Evolutionary conservation across 2,329 filamentous ascomycete genomes (phyloP), one percentile per base, ranked within the genome.

Genomic region (Corynespora cassiicola): DNA sequence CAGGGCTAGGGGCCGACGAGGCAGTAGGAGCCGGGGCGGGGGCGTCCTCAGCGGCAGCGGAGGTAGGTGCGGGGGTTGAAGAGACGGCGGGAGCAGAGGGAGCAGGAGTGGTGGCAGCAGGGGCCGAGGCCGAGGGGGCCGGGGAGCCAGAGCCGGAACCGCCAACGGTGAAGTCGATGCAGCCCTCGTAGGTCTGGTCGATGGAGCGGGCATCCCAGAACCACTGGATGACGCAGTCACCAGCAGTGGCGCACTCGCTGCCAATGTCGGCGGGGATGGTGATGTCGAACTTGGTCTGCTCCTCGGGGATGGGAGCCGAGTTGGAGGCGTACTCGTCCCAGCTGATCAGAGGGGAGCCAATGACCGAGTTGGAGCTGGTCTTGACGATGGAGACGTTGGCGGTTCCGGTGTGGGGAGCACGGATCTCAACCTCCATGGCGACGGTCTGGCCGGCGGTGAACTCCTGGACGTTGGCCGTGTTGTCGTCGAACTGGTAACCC

Each of bases 151-250:
- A 58, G 35, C 61, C 59, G 45, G 56, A 55, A 27, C 61, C 68
- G 31, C 61, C 60, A 40, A 75, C 63, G 26, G 63, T 73, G 57
- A 86, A 84, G 56, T 85, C 82, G 34, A 84, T 69, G 65, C 82
- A 85, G 32, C 75, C 75, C 69, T 82, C 78, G 58, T 85, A 85
- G 8, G 81, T 84, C 73, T 85, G 82, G 41, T 77, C 55, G 45
- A 80, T 75, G 37, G 67, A 69, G 10, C 66, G 53, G 11, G 80
- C 79, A 44, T 81, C 73, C 81, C 81, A 85, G 64, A 72, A 83
- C 80, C 81, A 84, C 64, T 85, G 81, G 29, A 85, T 71, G 3
- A 79, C 78, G 54, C 78, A 78, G 41, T 66, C 64, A 26, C 80
- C 80, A 14, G 74, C 71, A 8, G 63, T 72, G 23, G 72, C 57